Base-by-base conservation (phyloP, 768 basidiomycete genomes). In the Chalciporus pseudorubinellus region DNA sequence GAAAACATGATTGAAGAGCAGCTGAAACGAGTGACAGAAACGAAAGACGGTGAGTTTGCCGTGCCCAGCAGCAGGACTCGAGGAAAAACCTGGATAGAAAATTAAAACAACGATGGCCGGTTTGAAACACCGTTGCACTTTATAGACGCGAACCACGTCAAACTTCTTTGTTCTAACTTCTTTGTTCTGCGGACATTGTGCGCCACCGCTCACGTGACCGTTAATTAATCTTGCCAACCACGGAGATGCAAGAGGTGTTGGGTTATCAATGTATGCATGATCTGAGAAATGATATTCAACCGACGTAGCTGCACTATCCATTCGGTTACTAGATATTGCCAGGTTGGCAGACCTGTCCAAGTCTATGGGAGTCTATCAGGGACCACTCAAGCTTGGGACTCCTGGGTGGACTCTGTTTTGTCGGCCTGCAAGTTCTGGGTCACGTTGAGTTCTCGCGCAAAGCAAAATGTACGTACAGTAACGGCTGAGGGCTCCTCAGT, bases 1-100 rank as follows among this genome's bases (percentile, higher is more conserved):
- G 42, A 3, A 18, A 54, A 16, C 65, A 66, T 66, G 56, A 64
- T 45, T 21, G 56, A 43, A 2, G 26, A 46, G 11, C 24, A 24
- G 18, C 10, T 24, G 45, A 21, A 41, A 29, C 12, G 29, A 24
- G 18, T 26, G 46, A 43, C 19, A 5, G 36, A 49, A 66, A 61
- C 1, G 62, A 65, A 41, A 1, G 64, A 46, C 29, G 39, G 44
- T 24, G 34, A 34, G 57, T 20, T 46, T 46, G 24, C 42, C n/a
- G 50, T 59, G 54, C 56, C 59, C n/a, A 56, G 60, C 60, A 33
- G 24, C 38, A 53, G 34, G 39, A 28, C 50, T 20, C 36, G 29
- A 51, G 43, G 39, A 24, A 39, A 16, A 36, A 36, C 14, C 29
- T 18, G 26, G 9, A 16, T 4, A 26, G 28, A 39, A 18, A n/a